These are phyloP conservation scores for Inga leiocalycina DNA, from an alignment of 306 rosid genomes.

Conservation along the genomic window DNA sequence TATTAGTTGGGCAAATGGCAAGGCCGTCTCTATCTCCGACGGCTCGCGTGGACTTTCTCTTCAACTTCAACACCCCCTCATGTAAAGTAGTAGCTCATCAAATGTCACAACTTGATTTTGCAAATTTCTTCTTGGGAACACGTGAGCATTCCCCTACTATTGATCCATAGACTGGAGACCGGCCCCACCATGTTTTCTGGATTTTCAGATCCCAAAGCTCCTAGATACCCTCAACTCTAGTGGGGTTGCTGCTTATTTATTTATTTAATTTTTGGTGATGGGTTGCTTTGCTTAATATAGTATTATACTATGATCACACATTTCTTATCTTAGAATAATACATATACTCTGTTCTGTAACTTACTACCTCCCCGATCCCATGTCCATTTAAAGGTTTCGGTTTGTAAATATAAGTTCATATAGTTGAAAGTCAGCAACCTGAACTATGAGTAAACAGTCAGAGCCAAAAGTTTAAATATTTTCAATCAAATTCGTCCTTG, in stretches of 20 bases:
- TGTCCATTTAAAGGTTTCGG: no score
- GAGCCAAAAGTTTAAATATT: neutral
- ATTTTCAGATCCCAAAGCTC: neutral
- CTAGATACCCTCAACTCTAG: neutral
- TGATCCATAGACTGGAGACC: neutral
- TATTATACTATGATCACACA: neutral
- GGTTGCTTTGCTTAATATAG: no score
- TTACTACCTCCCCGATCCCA: no score
- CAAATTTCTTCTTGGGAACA: neutral
- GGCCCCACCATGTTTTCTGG: neutral
- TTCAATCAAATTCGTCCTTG: constrained; percentile 16
- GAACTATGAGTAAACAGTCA: neutral
- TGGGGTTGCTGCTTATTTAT: neutral
- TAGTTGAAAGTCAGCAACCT: constrained; percentile 3
- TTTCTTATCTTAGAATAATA: neutral
- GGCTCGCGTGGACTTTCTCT: neutral
- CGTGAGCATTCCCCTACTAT: neutral
- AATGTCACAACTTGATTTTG: neutral
- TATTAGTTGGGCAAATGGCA: neutral
- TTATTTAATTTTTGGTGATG: no score
- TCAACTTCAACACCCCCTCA: neutral
- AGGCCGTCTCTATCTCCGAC: neutral
- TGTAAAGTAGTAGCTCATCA: neutral
- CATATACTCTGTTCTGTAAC: neutral
- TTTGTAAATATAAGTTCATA: no score